Conservation (phyloP, 768 basidiomycete genomes). For the Xanthoconium stramineum region DNA sequence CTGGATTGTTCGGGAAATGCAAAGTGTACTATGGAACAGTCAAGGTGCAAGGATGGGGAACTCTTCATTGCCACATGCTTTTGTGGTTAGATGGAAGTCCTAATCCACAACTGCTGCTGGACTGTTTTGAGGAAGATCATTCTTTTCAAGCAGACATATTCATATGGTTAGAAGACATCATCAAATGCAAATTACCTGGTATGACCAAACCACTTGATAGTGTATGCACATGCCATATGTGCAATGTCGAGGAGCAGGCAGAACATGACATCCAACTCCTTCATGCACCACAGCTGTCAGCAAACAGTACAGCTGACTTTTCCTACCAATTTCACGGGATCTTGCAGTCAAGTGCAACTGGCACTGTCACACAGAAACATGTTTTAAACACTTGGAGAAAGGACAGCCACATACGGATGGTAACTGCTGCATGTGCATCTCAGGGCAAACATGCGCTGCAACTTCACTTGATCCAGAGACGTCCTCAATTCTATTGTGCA, state of each 20-base stretch:
- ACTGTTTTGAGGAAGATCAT: neutral
- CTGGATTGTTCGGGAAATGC: neutral
- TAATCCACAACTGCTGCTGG: neutral
- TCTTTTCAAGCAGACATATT: neutral
- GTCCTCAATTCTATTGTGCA: neutral
- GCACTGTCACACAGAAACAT: neutral
- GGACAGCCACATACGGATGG: neutral
- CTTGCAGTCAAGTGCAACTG: neutral
- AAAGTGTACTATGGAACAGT: neutral
- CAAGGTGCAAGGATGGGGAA: neutral
- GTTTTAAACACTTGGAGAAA: neutral
- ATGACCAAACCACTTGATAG: neutral
- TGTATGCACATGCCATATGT: neutral
- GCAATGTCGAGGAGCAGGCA: too few relatives aligned
- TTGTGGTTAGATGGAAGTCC: neutral
- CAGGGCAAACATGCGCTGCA: neutral
- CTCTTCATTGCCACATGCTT: neutral
- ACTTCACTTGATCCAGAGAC: neutral
- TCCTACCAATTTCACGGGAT: too few relatives aligned
- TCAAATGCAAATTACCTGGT: neutral
- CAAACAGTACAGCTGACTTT: too few relatives aligned
- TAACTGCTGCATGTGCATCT: neutral
- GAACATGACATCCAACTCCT: too few relatives aligned
- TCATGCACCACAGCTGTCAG: too few relatives aligned
- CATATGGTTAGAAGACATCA: neutral